Conservation (phyloP, 257 asterid species). For the Nicotiana paniculata region DNA sequence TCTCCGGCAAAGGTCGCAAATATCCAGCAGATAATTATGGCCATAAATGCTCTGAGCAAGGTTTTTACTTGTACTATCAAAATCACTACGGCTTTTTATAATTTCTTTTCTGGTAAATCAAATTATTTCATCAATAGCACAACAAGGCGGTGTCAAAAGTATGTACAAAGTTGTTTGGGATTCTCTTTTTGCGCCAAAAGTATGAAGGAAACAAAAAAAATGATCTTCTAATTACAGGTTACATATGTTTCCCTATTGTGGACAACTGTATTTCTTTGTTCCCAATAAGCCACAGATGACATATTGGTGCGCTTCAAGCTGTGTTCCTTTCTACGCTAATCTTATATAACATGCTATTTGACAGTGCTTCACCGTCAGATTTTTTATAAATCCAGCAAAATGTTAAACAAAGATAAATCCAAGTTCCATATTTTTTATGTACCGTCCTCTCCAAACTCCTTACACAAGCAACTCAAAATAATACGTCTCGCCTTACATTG, state of each 20-base stretch:
- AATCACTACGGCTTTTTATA: not conserved
- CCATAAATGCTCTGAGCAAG: conserved; percentile 98
- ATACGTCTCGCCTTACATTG: not conserved
- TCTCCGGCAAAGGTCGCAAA: conserved; percentile 47
- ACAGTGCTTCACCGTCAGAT: not conserved
- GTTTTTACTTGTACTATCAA: conserved; percentile 26
- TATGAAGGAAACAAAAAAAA: not conserved
- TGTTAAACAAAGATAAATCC: not conserved
- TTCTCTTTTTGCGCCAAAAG: not conserved
- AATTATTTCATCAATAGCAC: not conserved
- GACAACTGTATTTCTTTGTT: not conserved
- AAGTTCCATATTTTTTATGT: not conserved
- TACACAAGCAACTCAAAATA: not conserved
- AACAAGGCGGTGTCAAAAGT: not conserved
- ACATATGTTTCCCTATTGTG: not conserved
- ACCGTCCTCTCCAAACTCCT: not conserved
- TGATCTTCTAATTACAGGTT: not conserved
- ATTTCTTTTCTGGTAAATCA: not conserved
- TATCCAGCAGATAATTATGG: conserved; percentile 74
- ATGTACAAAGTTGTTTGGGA: not conserved
- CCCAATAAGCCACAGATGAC: not conserved
- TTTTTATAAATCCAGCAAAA: not conserved
- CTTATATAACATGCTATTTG: not conserved
- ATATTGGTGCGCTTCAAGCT: not conserved
- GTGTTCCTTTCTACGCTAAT: not conserved